Conservation (phyloP, 805 yeast species). For the Nakazawaea anatomiae region DNA sequence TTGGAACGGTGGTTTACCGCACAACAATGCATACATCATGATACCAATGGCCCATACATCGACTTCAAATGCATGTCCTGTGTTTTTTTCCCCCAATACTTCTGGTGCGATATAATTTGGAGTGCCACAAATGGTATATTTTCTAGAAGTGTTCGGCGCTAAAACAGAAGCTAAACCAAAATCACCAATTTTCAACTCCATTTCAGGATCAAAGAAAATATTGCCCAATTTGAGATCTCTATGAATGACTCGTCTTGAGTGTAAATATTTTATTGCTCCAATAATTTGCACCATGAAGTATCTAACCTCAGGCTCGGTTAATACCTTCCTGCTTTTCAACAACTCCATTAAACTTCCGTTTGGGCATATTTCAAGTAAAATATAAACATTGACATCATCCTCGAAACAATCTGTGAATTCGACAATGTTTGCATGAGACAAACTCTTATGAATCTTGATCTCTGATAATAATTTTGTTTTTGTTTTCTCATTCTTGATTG, state of each 20-base stretch:
- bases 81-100: slow-evolving; percentile 78
- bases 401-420: slow-evolving; percentile 95
- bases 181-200: slow-evolving; percentile 95
- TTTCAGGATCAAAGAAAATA: slow-evolving; percentile 86
- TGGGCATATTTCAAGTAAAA: slow-evolving; percentile 89
- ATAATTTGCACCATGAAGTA: slow-evolving; percentile 85
- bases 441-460: slow-evolving; percentile 88
- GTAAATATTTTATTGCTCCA: slow-evolving; percentile 93
- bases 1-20: slow-evolving; percentile 98
- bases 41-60: slow-evolving; percentile 98
- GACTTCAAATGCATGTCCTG: slow-evolving; percentile 91
- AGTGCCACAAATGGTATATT: slow-evolving; percentile 95
- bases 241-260: slow-evolving; percentile 86
- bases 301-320: slow-evolving; percentile 89
- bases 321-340: slow-evolving; percentile 73
- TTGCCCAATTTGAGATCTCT: slow-evolving; percentile 95
- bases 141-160: slow-evolving; percentile 63
- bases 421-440: slow-evolving; percentile 86
- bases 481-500: slow-evolving; percentile 87
- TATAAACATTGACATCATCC: slow-evolving; percentile 91
- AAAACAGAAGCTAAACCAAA: slow-evolving; percentile 98
- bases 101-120: slow-evolving; percentile 99
- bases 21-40: slow-evolving; percentile 86
- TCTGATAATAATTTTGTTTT: slow-evolving; percentile 82
- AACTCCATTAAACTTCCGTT: slow-evolving; percentile 93